A percentile compares a stretch with the other conserved stretches of the same genome.
Evolutionary conservation across 2,329 filamentous ascomycete genomes (phyloP).

Genomic region (Trichoderma afroharzianum): DNA sequence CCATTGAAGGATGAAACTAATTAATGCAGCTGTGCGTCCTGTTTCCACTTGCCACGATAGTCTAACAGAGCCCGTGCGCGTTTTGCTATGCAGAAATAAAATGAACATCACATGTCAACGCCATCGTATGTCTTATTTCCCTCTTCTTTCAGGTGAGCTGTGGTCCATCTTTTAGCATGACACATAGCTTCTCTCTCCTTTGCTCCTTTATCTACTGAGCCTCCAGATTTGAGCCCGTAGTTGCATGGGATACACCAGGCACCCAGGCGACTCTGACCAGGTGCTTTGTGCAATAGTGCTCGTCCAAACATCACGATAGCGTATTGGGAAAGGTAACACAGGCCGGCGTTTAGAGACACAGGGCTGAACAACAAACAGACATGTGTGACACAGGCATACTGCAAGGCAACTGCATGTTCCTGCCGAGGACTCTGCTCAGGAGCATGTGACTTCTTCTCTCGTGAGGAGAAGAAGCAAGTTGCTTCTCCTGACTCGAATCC

Average conservation of each 20-base stretch:
- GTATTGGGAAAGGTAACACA: background rate
- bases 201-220: background rate
- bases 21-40: background rate
- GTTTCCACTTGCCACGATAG: background rate
- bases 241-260: background rate
- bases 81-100: background rate
- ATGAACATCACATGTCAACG: constrained; percentile 2
- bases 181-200: background rate
- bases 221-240: background rate
- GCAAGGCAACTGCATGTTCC: background rate
- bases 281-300: background rate
- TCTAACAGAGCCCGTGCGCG: background rate
- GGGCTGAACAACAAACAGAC: background rate
- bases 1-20: background rate
- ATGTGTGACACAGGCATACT: background rate
- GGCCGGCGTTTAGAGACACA: background rate
- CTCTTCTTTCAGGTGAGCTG: background rate
- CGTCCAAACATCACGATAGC: background rate
- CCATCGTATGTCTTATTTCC: background rate
- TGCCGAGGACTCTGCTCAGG: background rate
- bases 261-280: background rate
- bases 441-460: background rate
- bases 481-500: background rate
- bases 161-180: background rate
- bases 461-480: background rate